Evolutionary conservation across 2,329 filamentous ascomycete genomes (phyloP).

Genomic region (Alternaria viburni): DNA sequence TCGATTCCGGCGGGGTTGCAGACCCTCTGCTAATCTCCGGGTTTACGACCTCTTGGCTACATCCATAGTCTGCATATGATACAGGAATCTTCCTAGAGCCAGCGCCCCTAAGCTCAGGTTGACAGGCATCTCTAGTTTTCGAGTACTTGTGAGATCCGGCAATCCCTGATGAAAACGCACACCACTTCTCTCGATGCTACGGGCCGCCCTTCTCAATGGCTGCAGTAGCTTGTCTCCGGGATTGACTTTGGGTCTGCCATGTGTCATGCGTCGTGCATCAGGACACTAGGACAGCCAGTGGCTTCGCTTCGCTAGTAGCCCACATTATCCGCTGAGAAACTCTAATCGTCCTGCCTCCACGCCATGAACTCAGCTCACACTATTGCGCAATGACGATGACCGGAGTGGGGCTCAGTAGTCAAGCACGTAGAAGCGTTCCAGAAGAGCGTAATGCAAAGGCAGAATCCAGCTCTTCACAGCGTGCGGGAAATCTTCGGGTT

Average conservation of each 20-base stretch:
- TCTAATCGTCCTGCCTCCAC: constrained; percentile 11
- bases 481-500: constrained; percentile 1
- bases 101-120: constrained; percentile 6
- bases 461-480: background rate
- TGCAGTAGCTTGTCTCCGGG: constrained; percentile 10
- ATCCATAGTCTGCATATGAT: constrained; percentile 8
- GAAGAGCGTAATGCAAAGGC: constrained; percentile 13
- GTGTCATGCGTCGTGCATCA: constrained; percentile 31
- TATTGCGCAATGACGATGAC: constrained; percentile 16
- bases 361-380: constrained; percentile 9
- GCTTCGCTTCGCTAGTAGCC: constrained; percentile 22
- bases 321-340: constrained; percentile 22
- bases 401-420: constrained; percentile 4
- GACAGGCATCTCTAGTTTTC: constrained; percentile 8
- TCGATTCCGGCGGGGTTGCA: constrained; percentile 11
- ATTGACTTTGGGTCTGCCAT: constrained; percentile 19
- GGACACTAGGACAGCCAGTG: constrained; percentile 15
- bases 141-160: constrained; percentile 7
- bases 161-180: constrained; percentile 5
- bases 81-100: constrained; percentile 10
- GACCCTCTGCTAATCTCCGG: constrained; percentile 19
- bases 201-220: constrained; percentile 8
- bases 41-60: constrained; percentile 4
- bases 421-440: constrained; percentile 16
- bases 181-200: constrained; percentile 10